Conservation (phyloP, 2,329 filamentous ascomycete species). For the Claviceps citrina region DNA sequence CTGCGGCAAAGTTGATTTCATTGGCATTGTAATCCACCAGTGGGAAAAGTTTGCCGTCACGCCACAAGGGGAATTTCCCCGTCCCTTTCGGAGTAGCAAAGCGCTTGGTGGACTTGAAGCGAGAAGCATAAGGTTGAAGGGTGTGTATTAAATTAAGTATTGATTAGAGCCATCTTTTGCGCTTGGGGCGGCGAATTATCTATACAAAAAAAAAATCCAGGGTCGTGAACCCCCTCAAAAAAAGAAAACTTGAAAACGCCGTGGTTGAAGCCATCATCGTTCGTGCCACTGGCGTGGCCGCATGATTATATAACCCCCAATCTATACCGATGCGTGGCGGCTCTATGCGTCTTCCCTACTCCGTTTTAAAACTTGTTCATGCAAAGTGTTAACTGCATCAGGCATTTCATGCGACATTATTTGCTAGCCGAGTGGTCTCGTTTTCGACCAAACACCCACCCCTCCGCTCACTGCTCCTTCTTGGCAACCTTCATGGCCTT, state of each 20-base stretch:
- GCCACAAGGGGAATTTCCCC: too few relatives aligned
- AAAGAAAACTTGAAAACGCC: slow-evolving; percentile 13
- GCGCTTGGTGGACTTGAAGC: too few relatives aligned
- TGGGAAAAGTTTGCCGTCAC: too few relatives aligned
- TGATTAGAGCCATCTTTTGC: too few relatives aligned
- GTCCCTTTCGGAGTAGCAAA: too few relatives aligned
- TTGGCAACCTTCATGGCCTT: slow-evolving; percentile 42
- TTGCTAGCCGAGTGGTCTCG: too few relatives aligned
- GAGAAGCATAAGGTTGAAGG: too few relatives aligned
- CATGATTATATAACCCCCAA: slow-evolving; percentile 5
- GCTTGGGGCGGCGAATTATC: too few relatives aligned
- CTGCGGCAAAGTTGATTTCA: too few relatives aligned
- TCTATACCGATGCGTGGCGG: slow-evolving; percentile 4
- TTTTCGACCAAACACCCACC: too few relatives aligned
- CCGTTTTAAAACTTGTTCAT: neutral
- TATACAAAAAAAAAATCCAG: slow-evolving; percentile 12
- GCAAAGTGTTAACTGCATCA: neutral
- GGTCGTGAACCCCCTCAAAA: slow-evolving; percentile 7
- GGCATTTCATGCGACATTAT: neutral
- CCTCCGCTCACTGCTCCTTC: slow-evolving; percentile 44
- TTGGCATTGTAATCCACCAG: too few relatives aligned
- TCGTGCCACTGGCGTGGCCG: slow-evolving; percentile 9
- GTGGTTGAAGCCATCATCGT: slow-evolving; percentile 14
- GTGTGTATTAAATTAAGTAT: too few relatives aligned
- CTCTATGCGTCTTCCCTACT: neutral